These are phyloP conservation scores for Fraxinus velutina DNA, from an alignment of 305 asterid genomes.

Conservation along the genomic window DNA sequence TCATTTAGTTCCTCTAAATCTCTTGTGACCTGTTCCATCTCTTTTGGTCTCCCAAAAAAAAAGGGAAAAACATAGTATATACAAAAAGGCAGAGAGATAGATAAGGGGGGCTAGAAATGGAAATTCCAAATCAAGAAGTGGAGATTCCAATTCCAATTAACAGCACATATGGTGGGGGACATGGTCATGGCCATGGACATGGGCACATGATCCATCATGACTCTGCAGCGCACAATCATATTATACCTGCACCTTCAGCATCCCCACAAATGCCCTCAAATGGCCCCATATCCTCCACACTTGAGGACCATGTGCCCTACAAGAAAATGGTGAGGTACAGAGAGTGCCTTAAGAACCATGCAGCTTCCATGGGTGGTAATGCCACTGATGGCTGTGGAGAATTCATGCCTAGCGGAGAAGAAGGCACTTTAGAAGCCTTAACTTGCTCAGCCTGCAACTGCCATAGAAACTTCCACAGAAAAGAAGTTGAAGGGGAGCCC, in stretches of 20 bases:
- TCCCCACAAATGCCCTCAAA: conserved; percentile 28
- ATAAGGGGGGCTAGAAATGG: conserved; percentile 41
- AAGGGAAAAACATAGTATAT: conserved; percentile 25
- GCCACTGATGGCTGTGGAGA: conserved; percentile 77
- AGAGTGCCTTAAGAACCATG: conserved; percentile 76
- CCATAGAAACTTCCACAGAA: conserved; percentile 71
- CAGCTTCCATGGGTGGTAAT: conserved; percentile 68
- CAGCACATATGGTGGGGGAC: conserved; percentile 40
- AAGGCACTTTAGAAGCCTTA: conserved; percentile 55
- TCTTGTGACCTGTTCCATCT: conserved; percentile 28
- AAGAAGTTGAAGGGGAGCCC: conserved; percentile 44
- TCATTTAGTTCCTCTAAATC: conserved; percentile 21
- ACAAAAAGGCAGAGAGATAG: neutral
- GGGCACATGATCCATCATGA: conserved; percentile 55
- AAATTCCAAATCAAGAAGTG: conserved; percentile 52
- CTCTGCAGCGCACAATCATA: conserved; percentile 33
- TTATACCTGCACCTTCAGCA: conserved; percentile 30
- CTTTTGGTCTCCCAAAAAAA: conserved; percentile 55
- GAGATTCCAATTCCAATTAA: conserved; percentile 47
- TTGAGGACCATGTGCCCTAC: conserved; percentile 27
- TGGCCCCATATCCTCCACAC: conserved; percentile 29
- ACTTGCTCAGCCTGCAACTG: conserved; percentile 73
- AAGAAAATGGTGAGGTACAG: conserved; percentile 49
- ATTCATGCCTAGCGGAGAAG: conserved; percentile 61
- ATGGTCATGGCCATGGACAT: conserved; percentile 44